Evolutionary conservation across 257 asterid species (phyloP).

Genomic region (Handroanthus guayacan): DNA sequence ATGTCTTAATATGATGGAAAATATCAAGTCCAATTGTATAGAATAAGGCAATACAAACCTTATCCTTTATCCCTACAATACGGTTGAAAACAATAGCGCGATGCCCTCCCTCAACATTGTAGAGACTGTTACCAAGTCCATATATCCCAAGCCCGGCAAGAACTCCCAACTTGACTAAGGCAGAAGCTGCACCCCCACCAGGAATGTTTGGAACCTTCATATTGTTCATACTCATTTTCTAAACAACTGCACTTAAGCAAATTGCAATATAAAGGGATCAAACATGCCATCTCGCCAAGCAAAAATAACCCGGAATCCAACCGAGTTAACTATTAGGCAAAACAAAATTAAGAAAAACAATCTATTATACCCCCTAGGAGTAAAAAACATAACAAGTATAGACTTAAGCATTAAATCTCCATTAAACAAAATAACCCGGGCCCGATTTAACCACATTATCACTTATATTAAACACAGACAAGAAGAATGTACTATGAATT

Average conservation of each 20-base stretch:
- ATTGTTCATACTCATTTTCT: constrained; percentile 68
- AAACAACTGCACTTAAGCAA: constrained; percentile 42
- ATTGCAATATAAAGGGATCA: neutral
- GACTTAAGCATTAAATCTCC: neutral
- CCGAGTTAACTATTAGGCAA: neutral
- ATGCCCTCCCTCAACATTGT: constrained; percentile 95
- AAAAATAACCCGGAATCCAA: neutral
- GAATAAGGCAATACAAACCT: constrained; percentile 49
- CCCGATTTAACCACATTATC: neutral
- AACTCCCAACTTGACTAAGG: constrained; percentile 62
- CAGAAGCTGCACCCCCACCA: constrained; percentile 72
- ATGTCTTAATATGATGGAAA: constrained; percentile 44
- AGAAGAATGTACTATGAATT: neutral
- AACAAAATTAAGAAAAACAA: neutral
- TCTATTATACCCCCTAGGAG: neutral
- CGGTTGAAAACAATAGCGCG: constrained; percentile 94
- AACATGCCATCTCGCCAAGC: neutral
- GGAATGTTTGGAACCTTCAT: constrained; percentile 85
- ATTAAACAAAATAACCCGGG: neutral
- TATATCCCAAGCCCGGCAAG: constrained; percentile 73
- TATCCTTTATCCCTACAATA: constrained; percentile 69
- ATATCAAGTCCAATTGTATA: constrained; percentile 35
- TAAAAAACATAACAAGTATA: neutral
- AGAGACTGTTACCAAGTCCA: constrained; percentile 79
- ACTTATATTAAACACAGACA: neutral